Base-by-base conservation (phyloP, 768 basidiomycete genomes). In the Leccinum fibrillosum region DNA sequence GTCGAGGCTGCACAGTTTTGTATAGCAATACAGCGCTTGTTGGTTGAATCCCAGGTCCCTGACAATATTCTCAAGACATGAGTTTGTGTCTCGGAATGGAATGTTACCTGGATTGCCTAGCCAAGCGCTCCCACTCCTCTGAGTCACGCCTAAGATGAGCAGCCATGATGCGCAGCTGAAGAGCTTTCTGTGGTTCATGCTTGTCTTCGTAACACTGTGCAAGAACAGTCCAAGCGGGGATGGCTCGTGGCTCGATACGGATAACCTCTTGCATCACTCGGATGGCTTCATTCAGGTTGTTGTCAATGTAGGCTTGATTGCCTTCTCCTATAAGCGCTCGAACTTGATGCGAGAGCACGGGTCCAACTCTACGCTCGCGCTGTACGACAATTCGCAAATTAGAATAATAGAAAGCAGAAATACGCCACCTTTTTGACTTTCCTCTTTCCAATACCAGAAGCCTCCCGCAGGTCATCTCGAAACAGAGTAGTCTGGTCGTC, bases 21-120 rank as follows among this genome's bases (percentile, higher is more conserved):
- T 80, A 68, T 90, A 92, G 68, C 96, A 98, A 68, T 98, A 98
- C 35, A 97, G 70, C 2, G 93, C 92, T 72, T 98, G 94, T 58
- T 94, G 89, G 48, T 84, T 81, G 59, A 85, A 86, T 2, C 89
- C 90, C 25, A 86, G 69, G 13, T 85, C 84, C 62, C 92, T 71
- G 49, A 30, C 26, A 10, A 45, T 3, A 10, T 80, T 64, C 85
- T 88, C 42, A 96, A 77, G 55, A 96, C 12, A 75, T 17, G 82
- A 79, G 0, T 89, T 85, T 84, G 85, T 69, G 21, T 35, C 32
- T 39, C 17, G 30, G 34, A 30, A 23, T 30, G 86, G 59, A 0
- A 62, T 60, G 6, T 13, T 62, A 93, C 92, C 81, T 84, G 5
- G 89, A 92, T 66, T 90, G 82, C 49, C 76, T 75, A 0, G 89